Percentiles rank a stretch among this genome's conserved stretches.
Evolutionary conservation across 495 filamentous ascomycete genomes (phyloP).

Genomic region (Cetradonia linearis): DNA sequence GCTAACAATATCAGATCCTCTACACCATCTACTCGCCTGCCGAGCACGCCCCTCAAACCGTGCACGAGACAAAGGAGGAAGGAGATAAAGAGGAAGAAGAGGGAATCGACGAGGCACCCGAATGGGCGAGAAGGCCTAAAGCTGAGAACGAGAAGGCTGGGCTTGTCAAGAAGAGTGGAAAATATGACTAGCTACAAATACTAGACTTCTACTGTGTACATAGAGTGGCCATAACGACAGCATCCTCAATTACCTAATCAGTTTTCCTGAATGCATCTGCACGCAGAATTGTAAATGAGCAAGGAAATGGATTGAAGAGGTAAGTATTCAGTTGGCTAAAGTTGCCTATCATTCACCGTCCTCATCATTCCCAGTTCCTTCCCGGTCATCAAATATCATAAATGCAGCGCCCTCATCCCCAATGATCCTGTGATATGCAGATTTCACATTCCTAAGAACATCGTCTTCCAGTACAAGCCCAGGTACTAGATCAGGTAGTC

Average conservation of each 20-base stretch:
- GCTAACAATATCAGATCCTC: slow-evolving; percentile 37
- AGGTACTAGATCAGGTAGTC: slow-evolving; percentile 44
- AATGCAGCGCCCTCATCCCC: slow-evolving; percentile 47
- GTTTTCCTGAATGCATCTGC: no score
- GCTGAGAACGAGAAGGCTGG: slow-evolving; percentile 47
- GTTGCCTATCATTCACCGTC: slow-evolving; percentile 22
- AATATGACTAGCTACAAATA: slow-evolving; percentile 13
- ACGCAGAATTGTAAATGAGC: no score
- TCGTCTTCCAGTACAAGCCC: slow-evolving; percentile 63
- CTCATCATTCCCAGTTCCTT: slow-evolving; percentile 40
- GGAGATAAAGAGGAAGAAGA: slow-evolving; percentile 51
- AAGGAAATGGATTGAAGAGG: neutral
- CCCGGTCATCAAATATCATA: slow-evolving; percentile 53
- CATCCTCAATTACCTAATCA: no score
- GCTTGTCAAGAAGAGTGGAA: slow-evolving; percentile 35
- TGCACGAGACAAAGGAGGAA: slow-evolving; percentile 53
- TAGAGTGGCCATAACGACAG: no score
- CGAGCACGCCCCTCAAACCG: slow-evolving; percentile 46
- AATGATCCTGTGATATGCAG: slow-evolving; percentile 53
- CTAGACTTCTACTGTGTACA: no score
- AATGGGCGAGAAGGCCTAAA: slow-evolving; percentile 46
- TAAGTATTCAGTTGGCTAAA: neutral
- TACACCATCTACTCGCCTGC: slow-evolving; percentile 55
- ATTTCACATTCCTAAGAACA: slow-evolving; percentile 47
- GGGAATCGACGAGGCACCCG: slow-evolving; percentile 50